A percentile compares a stretch with the other conserved stretches of the same genome.
Evolutionary conservation across 371 early-diverging fungal species (phyloP).

Genomic region (Apophysomyces sp.): DNA sequence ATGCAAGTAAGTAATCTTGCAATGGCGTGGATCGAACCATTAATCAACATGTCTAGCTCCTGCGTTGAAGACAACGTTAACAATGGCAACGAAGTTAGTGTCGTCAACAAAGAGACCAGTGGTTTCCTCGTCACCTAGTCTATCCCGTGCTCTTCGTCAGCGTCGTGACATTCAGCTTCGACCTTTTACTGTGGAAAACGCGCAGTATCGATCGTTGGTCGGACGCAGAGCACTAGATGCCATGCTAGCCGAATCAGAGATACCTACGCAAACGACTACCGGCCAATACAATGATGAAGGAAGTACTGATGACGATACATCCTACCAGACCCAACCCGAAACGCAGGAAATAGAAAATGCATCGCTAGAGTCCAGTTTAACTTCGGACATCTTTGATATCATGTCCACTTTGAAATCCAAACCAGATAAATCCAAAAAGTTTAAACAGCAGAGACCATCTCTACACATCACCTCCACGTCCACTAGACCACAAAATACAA

Average conservation of each 20-base stretch:
- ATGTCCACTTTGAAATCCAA: not conserved
- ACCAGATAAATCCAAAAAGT: not conserved
- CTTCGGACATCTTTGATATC: not conserved
- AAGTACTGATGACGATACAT: not conserved
- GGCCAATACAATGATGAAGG: not conserved
- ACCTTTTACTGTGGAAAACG: not conserved
- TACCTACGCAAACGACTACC: not conserved
- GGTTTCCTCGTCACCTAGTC: not conserved
- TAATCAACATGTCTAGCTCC: not conserved
- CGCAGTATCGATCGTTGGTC: not conserved
- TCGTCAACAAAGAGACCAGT: not conserved
- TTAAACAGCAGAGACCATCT: not conserved
- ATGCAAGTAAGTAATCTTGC: not conserved
- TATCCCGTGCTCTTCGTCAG: not conserved
- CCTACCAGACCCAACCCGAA: not conserved
- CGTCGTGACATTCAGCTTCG: slow-evolving; percentile 3
- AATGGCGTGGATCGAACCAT: not conserved
- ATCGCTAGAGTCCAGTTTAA: not conserved
- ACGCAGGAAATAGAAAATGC: not conserved
- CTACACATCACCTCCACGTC: not conserved
- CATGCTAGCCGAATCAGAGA: slow-evolving; percentile 3
- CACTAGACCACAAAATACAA: not conserved
- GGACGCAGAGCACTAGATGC: not conserved
- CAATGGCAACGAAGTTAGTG: not conserved
- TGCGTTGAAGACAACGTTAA: not conserved